Base-by-base conservation (phyloP, 176 grass and related monocot genomes). In the Raddia distichophylla region DNA sequence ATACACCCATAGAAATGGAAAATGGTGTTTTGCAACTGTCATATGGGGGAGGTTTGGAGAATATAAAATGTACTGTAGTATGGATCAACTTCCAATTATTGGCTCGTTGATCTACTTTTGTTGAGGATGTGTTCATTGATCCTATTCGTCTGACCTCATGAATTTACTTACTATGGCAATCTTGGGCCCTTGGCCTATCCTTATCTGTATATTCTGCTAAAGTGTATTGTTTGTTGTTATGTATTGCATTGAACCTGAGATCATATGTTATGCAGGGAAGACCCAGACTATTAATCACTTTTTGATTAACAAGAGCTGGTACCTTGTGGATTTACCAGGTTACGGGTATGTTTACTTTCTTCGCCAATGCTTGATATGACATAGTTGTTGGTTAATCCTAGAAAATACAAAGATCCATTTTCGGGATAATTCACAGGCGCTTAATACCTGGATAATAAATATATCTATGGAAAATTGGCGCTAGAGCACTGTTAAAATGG, bases 251-350 rank as follows among this genome's bases (percentile, higher is more conserved):
- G 5, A 12, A 52, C 59, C 17, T 74, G 40, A 75, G 59, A 52
- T 10, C 64, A 6, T 80, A 71, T 75, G 7, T 87, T 86, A 34
- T 66, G 34, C 88, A 98, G 93, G 89, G 44, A 98, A 95, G 90
- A 95, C 90, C 44, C 96, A 94, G 69, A 86, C 92, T 40, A 95
- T 98, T 83, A 98, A 98, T 86, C 93, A 95, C 71, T 95, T 95
- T 83, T 79, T 98, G 87, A 80, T 98, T 75, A 95, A 95, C 82
- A 98, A 93, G 59, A 93, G 90, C 73, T 98, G 93, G 93, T 98
- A 95, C 75, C 81, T 98, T 85, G 93, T 93, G 22, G 96, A 98
- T 89, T 87, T 98, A 70, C 93, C 96, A 67, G 96, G 96, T 69
- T 98, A 95, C 2, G 96, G 96, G 93, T 93, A 98, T 69, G 83